Conservation (phyloP, 768 basidiomycete genomes). For the Tylopilus balloui region DNA sequence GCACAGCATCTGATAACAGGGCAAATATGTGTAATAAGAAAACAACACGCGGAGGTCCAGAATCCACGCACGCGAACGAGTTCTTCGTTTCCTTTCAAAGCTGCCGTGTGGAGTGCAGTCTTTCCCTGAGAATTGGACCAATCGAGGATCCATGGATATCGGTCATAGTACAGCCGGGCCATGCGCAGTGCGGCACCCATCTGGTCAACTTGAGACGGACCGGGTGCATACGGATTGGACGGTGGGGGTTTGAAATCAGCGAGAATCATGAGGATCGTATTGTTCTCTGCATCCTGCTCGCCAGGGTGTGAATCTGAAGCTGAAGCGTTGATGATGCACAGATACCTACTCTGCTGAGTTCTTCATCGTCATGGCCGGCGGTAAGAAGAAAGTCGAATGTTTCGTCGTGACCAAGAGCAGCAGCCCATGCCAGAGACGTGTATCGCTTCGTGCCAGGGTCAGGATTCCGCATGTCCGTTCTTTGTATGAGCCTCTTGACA, state of each 20-base stretch:
- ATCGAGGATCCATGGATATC: slow-evolving; percentile 82
- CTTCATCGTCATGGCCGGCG: slow-evolving; percentile 89
- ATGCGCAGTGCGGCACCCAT: slow-evolving; percentile 76
- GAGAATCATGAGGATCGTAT: slow-evolving; percentile 90
- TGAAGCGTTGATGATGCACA: slow-evolving; percentile 3
- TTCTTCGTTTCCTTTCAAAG: slow-evolving; percentile 85
- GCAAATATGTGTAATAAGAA: slow-evolving; percentile 12
- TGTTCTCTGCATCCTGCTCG: slow-evolving; percentile 81
- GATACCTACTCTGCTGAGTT: slow-evolving; percentile 75
- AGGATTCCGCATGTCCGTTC: slow-evolving; percentile 88
- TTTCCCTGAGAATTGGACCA: slow-evolving; percentile 91
- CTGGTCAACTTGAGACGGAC: slow-evolving; percentile 52
- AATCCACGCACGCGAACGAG: slow-evolving; percentile 67
- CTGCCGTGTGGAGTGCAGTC: slow-evolving; percentile 85
- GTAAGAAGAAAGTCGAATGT: slow-evolving; percentile 88
- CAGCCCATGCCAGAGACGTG: slow-evolving; percentile 91
- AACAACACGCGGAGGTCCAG: slow-evolving; percentile 5
- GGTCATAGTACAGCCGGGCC: slow-evolving; percentile 82
- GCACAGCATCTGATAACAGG: slow-evolving; percentile 68
- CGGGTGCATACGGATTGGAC: slow-evolving; percentile 43
- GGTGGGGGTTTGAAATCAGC: slow-evolving; percentile 67
- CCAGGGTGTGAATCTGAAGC: slow-evolving; percentile 16
- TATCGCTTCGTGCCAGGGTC: slow-evolving; percentile 71
- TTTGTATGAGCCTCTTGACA: slow-evolving; percentile 80
- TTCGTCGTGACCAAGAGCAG: slow-evolving; percentile 82